These are phyloP conservation scores for Penicillium crystallinum DNA, from an alignment of 495 filamentous ascomycete genomes.

Conservation along the genomic window DNA sequence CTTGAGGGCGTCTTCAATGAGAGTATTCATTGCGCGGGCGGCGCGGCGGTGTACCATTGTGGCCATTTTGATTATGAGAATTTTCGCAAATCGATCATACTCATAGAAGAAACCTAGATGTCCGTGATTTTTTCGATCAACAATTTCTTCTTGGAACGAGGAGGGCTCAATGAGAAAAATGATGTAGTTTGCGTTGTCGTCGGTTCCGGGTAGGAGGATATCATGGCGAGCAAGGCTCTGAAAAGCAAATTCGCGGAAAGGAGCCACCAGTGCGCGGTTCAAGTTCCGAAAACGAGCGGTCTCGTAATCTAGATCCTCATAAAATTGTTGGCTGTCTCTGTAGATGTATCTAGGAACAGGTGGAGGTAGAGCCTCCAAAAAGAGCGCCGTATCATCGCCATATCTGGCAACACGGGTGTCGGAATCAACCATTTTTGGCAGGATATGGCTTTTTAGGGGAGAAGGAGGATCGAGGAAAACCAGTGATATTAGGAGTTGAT, in stretches of 20 bases:
- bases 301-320: not conserved
- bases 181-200: not conserved
- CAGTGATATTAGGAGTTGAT: no score
- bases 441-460: not conserved
- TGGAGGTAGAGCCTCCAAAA: not conserved
- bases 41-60: constrained; percentile 2
- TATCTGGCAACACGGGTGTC: not conserved
- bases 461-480: no score
- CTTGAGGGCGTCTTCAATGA: not conserved
- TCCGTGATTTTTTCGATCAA: not conserved
- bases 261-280: not conserved
- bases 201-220: not conserved
- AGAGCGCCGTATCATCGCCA: not conserved
- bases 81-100: not conserved
- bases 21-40: constrained; percentile 2
- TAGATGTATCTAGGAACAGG: not conserved
- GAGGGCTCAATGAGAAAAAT: constrained; percentile 4
- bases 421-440: not conserved
- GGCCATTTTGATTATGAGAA: constrained; percentile 5
- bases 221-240: not conserved
- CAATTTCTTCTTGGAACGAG: constrained; percentile 3
- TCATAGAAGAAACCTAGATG: constrained; percentile 1
- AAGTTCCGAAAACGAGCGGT: not conserved
- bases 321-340: not conserved
- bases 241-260: not conserved